Evolutionary conservation across 306 rosid genomes (phyloP).

Genomic region (Cicer chorassanicum): DNA sequence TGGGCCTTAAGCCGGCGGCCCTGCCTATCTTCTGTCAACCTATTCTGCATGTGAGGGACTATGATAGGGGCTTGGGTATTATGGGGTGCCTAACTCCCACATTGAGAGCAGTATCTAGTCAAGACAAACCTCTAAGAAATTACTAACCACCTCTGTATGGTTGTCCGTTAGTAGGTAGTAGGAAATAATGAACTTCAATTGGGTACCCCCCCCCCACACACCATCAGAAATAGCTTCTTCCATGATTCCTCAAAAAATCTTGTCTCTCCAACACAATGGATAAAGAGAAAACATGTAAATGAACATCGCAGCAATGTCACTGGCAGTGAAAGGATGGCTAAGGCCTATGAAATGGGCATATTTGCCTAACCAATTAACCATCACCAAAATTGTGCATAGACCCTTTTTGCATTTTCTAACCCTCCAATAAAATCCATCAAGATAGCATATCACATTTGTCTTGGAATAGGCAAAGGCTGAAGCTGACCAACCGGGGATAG

Average conservation of each 20-base stretch:
- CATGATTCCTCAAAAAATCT: neutral
- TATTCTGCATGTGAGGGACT: neutral
- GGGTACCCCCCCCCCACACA: neutral
- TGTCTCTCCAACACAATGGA: neutral
- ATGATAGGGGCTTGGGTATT: neutral
- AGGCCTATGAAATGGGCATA: neutral
- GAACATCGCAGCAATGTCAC: neutral
- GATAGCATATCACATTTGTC: neutral
- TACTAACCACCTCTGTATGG: neutral
- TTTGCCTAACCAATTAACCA: neutral
- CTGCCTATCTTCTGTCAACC: neutral
- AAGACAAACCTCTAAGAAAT: neutral
- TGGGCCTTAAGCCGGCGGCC: no score
- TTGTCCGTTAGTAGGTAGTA: neutral
- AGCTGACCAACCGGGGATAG: neutral
- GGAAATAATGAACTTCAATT: neutral
- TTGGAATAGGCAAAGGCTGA: slow-evolving; percentile 1
- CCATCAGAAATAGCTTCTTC: neutral
- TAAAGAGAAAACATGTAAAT: neutral
- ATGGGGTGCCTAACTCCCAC: neutral
- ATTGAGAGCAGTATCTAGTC: neutral
- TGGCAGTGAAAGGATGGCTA: neutral
- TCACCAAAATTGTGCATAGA: neutral
- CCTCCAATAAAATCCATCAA: neutral
- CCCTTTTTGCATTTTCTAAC: neutral